A percentile compares a stretch with the other conserved stretches of the same genome.
These are phyloP conservation scores for Epichloe sibirici DNA, from an alignment of 2,329 filamentous ascomycete species.

Conservation along the genomic window DNA sequence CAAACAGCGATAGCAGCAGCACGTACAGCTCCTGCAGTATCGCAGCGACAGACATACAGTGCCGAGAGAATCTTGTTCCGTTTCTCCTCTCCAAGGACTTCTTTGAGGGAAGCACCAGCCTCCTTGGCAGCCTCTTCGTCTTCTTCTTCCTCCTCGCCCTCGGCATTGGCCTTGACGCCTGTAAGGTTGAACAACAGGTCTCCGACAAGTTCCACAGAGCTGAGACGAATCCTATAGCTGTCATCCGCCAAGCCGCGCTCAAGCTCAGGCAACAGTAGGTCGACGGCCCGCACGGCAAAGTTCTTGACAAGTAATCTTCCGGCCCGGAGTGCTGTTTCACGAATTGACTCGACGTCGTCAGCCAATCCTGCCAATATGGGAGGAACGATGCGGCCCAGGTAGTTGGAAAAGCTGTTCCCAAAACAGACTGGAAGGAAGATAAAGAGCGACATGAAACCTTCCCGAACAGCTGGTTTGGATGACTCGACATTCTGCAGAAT, in stretches of 20 bases:
- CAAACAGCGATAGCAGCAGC: constrained; percentile 84
- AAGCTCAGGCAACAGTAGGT: constrained; percentile 84
- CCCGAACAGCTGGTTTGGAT: constrained; percentile 76
- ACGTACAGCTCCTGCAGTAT: constrained; percentile 85
- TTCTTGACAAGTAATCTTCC: constrained; percentile 95
- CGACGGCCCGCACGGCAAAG: constrained; percentile 88
- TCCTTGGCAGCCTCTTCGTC: constrained; percentile 67
- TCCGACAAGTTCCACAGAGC: constrained; percentile 92
- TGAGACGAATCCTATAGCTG: constrained; percentile 93
- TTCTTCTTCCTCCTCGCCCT: constrained; percentile 54
- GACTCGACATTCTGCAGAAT: constrained; percentile 94
- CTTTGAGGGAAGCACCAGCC: constrained; percentile 83
- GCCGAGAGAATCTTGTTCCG: constrained; percentile 96
- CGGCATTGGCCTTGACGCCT: constrained; percentile 70
- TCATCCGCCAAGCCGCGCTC: constrained; percentile 96
- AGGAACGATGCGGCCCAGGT: constrained; percentile 89
- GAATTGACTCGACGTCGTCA: constrained; percentile 91
- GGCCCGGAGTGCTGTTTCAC: constrained; percentile 89
- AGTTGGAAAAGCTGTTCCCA: constrained; percentile 94
- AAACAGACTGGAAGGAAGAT: constrained; percentile 99
- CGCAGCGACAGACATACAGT: constrained; percentile 92
- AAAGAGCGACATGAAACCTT: constrained; percentile 99
- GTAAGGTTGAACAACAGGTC: constrained; percentile 96
- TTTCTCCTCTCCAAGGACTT: constrained; percentile 89
- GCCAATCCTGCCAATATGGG: constrained; percentile 88